Percentiles rank a stretch among this genome's conserved stretches.
Evolutionary conservation across 1,139 yeast genomes (phyloP).

Genomic region (Hyphopichia khmerensis): DNA sequence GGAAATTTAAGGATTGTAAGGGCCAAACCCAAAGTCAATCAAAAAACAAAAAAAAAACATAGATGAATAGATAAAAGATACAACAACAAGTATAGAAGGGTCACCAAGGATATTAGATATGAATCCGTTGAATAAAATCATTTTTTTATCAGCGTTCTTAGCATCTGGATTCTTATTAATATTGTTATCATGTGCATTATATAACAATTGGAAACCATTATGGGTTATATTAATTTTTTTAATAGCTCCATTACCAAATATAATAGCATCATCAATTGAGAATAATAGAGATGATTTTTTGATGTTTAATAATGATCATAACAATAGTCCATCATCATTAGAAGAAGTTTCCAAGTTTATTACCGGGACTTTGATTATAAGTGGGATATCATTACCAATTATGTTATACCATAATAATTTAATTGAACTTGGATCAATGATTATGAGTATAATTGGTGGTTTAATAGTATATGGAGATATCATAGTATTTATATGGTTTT

Average conservation of each 20-base stretch:
- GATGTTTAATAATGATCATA: conserved; percentile 55
- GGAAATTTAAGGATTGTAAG: too few species aligned
- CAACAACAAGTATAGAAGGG: too few species aligned
- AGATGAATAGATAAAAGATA: too few species aligned
- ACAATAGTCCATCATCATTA: conserved; percentile 42
- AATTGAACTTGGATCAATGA: conserved; percentile 55
- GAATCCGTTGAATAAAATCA: conserved; percentile 69
- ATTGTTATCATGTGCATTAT: conserved; percentile 70
- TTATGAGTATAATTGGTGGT: conserved; percentile 72
- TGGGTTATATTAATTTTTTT: conserved; percentile 66
- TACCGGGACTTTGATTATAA: conserved; percentile 65
- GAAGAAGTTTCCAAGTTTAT: conserved; percentile 60
- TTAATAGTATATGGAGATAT: conserved; percentile 69
- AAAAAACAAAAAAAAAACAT: too few species aligned
- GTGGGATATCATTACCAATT: conserved; percentile 67
- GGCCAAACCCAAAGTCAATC: too few species aligned
- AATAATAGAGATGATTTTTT: conserved; percentile 57
- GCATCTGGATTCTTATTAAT: conserved; percentile 76
- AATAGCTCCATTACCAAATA: conserved; percentile 70
- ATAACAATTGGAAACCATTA: conserved; percentile 67
- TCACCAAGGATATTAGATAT: too few species aligned
- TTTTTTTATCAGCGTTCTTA: conserved; percentile 65
- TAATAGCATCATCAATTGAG: conserved; percentile 42
- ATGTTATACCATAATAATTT: conserved; percentile 61
- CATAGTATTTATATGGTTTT: conserved; percentile 68